Evolutionary conservation across 2,329 filamentous ascomycete genomes (phyloP).

Genomic region (Clathrospora elynae): DNA sequence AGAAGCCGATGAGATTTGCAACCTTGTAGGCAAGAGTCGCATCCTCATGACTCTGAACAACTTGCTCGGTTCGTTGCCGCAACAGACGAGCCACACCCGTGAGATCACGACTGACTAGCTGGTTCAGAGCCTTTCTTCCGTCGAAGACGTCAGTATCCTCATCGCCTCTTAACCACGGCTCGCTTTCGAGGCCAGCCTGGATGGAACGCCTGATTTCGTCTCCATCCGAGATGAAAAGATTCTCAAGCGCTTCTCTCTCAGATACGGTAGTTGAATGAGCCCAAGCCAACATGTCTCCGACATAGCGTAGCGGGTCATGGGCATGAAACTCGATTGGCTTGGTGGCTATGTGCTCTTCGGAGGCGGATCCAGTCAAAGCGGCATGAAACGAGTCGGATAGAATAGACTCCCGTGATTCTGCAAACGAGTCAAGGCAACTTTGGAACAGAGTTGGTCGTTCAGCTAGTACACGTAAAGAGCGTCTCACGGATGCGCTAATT

Average conservation of each 20-base stretch:
- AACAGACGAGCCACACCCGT: constrained; percentile 80
- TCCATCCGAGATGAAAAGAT: constrained; percentile 87
- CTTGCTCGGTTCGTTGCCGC: constrained; percentile 87
- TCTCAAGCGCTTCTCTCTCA: constrained; percentile 88
- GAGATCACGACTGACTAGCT: constrained; percentile 85
- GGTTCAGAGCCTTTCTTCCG: constrained; percentile 77
- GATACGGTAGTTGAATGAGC: constrained; percentile 92
- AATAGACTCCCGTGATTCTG: constrained; percentile 84
- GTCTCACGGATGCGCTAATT: constrained; percentile 81
- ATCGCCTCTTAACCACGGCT: constrained; percentile 75
- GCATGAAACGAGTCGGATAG: constrained; percentile 88
- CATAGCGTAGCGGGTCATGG: constrained; percentile 88
- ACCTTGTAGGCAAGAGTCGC: constrained; percentile 87
- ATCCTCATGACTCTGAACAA: constrained; percentile 91
- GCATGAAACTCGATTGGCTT: constrained; percentile 95
- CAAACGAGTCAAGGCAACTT: constrained; percentile 90
- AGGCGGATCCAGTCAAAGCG: constrained; percentile 76
- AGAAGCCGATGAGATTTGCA: constrained; percentile 87
- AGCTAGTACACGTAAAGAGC: constrained; percentile 82
- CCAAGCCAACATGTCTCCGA: constrained; percentile 98
- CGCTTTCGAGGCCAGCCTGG: constrained; percentile 76
- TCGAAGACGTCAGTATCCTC: constrained; percentile 68
- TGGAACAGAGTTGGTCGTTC: constrained; percentile 91
- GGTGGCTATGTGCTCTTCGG: constrained; percentile 59
- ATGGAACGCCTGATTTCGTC: constrained; percentile 86